Base-by-base conservation (phyloP, 371 early-diverging fungal species). In the Syncephalastrum contaminatum region DNA sequence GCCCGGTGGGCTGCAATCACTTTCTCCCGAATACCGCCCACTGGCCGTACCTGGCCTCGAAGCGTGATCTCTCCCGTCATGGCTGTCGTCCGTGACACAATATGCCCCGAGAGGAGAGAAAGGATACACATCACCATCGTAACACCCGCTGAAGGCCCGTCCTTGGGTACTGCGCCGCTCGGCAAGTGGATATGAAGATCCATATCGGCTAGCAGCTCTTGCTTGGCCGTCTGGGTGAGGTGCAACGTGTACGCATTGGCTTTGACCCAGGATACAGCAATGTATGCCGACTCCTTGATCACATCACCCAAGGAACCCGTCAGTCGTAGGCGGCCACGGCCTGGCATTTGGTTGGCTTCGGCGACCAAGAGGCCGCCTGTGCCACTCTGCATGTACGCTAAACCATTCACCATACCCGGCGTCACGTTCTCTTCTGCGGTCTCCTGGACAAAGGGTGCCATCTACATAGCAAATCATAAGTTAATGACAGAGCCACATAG, bases 41-140 rank as follows among this genome's bases (percentile, higher is more conserved):
- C 91, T 10, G 92, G 90, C 20, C 89, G 75, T 1, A 94, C 90
- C 53, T 83, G 77, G 2, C 95, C 95, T 2, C 90, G 80, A 7
- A 93, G 74, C 0, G 92, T 90, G 20, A 94, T 78, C 70, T 94
- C 95, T n/a, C 95, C 95, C 7, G 95, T 93, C 90, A 92, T 91
- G 13, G 88, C 89, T 0, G 75, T 77, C 22, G 75, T 75, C 5
- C 64, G 53, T 2, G 86, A 75, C 0, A 90, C 83, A 13, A 73
- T 59, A 42, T 61, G 63, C 24, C 75, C 80, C 4, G 85, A 77
- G 48, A 91, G 79, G 46, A 91, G 67, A 13, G 92, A 91, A 0
- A 93, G 82, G 15, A 94, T 69, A 5, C 91, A 85, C 6, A 84
- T 84, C 3, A 82, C 85, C 58, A 94, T 83, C 1, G 94, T 78